These are phyloP conservation scores for Leishmania mexicana DNA, from an alignment of 208 protist genomes.

Conservation along the genomic window DNA sequence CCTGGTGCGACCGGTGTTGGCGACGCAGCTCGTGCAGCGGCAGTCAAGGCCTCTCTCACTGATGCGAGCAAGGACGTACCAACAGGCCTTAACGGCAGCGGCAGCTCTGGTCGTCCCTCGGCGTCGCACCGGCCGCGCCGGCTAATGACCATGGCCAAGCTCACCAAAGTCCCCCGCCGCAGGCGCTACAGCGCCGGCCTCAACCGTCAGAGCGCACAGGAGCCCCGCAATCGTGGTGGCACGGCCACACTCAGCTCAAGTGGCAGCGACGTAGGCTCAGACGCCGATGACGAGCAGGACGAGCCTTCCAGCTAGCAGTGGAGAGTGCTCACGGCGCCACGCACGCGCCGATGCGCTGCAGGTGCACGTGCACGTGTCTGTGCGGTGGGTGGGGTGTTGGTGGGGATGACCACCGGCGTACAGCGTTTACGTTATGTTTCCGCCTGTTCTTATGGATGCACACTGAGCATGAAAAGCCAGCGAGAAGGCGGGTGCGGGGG, in stretches of 20 bases:
- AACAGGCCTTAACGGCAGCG: background rate
- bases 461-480: background rate
- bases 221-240: background rate
- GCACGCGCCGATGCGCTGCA: background rate
- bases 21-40: background rate
- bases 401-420: no score
- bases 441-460: no score
- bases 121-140: background rate
- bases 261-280: conserved; percentile 3
- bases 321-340: background rate
- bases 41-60: background rate
- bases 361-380: background rate
- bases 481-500: background rate
- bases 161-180: background rate
- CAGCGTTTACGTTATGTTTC: no score
- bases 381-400: no score
- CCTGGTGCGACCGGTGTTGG: background rate
- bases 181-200: background rate
- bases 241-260: conserved; percentile 1
- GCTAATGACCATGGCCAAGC: background rate
- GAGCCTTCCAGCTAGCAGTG: background rate
- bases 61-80: background rate
- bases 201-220: background rate
- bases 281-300: background rate
- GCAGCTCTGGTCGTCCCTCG: background rate